Evolutionary conservation across 805 yeast genomes (phyloP).

Genomic region (Torulaspora indica): DNA sequence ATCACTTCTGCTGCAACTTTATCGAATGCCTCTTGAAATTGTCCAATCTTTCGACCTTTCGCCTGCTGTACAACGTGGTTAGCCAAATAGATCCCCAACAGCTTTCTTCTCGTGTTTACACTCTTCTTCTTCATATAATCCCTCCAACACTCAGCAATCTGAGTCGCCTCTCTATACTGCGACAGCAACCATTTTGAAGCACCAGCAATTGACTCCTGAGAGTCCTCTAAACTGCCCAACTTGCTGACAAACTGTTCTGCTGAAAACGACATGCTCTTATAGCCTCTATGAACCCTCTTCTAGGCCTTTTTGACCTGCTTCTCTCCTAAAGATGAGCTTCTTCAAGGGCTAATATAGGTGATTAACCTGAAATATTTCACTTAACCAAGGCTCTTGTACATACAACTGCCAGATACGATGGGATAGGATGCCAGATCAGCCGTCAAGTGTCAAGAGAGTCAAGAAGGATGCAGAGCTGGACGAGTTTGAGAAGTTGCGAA

Average conservation of each 20-base stretch:
- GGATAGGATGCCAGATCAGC: constrained; percentile 3
- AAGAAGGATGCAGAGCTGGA: constrained; percentile 28
- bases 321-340: neutral
- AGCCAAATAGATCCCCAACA: constrained; percentile 31
- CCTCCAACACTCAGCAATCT: constrained; percentile 29
- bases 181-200: constrained; percentile 35
- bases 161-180: constrained; percentile 26
- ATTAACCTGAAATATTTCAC: constrained; percentile 3
- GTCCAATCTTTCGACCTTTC: constrained; percentile 29
- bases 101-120: constrained; percentile 30
- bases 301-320: neutral
- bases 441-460: constrained; percentile 9
- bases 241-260: constrained; percentile 28
- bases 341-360: constrained; percentile 5
- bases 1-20: constrained; percentile 35
- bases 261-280: constrained; percentile 26
- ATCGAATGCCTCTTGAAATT: constrained; percentile 31
- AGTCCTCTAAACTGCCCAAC: constrained; percentile 30
- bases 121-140: constrained; percentile 23
- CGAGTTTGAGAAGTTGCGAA: constrained; percentile 40
- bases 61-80: constrained; percentile 37
- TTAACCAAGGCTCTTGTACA: neutral
- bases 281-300: neutral
- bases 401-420: neutral
- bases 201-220: constrained; percentile 34